Conservation (phyloP, 768 basidiomycete species). For the Crepidotus variabilis region DNA sequence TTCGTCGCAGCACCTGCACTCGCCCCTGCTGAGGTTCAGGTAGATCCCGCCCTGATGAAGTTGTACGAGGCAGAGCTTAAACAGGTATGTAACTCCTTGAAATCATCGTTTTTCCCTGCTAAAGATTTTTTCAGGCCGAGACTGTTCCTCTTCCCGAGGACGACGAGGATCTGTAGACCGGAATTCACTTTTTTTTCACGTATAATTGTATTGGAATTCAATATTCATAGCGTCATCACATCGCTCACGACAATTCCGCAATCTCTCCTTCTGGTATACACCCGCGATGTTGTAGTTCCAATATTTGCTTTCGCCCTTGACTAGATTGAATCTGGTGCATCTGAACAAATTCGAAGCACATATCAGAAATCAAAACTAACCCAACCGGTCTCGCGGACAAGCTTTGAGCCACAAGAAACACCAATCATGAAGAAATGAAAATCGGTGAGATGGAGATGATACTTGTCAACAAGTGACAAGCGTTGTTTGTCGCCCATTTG, state of each 20-base stretch:
- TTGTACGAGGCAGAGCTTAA: slow-evolving; percentile 78
- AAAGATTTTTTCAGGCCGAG: slow-evolving; percentile 53
- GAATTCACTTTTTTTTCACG: slow-evolving; percentile 6
- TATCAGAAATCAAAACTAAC: neutral
- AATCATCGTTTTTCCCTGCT: neutral
- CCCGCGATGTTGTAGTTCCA: neutral
- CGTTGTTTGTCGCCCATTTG: neutral
- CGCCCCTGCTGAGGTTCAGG: slow-evolving; percentile 86
- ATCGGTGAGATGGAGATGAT: neutral
- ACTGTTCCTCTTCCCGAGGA: slow-evolving; percentile 96
- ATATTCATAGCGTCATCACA: slow-evolving; percentile 1
- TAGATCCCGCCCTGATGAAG: slow-evolving; percentile 76
- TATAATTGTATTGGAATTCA: slow-evolving; percentile 5
- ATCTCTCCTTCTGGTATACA: neutral
- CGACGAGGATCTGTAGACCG: slow-evolving; percentile 74
- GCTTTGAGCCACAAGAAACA: neutral
- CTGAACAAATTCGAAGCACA: neutral
- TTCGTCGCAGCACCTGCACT: slow-evolving; percentile 97
- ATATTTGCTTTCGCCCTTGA: neutral
- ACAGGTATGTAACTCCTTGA: slow-evolving; percentile 36
- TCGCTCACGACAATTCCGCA: slow-evolving; percentile 1
- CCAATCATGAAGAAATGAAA: neutral
- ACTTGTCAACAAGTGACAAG: neutral
- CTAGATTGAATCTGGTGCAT: neutral
- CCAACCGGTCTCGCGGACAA: neutral